phyloP scores from a whole-genome alignment of 768 basidiomycete species.

The Boletus sp. region DNA sequence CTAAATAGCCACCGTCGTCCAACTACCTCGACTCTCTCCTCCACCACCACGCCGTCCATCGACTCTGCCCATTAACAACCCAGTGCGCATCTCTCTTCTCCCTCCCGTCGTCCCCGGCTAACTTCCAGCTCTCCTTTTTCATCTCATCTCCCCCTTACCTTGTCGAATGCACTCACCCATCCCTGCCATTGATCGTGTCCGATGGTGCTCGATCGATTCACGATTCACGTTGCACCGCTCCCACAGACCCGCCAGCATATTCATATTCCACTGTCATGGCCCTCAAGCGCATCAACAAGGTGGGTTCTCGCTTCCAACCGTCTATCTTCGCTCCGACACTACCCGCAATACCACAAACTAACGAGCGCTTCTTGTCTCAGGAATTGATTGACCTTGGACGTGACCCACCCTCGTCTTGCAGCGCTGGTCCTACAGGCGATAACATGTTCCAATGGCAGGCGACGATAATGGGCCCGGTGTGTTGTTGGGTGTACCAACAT shows the following conservation, averaged over 20 bases:
- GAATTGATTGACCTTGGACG: conserved; percentile 99
- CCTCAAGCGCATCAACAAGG: conserved; percentile 99
- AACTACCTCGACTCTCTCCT: conserved; percentile 19
- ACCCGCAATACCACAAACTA: neutral
- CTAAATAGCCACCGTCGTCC: conserved; percentile 33
- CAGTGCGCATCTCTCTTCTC: conserved; percentile 8
- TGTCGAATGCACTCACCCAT: neutral
- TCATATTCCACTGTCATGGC: conserved; percentile 57
- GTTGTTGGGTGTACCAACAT: conserved; percentile 31
- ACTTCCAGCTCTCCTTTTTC: neutral
- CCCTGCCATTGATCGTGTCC: conserved; percentile 33
- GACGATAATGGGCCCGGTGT: conserved; percentile 98
- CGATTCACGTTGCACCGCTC: conserved; percentile 15
- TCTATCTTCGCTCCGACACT: conserved; percentile 5
- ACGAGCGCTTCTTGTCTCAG: conserved; percentile 39
- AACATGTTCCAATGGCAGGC: conserved; percentile 99
- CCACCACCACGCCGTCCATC: conserved; percentile 23
- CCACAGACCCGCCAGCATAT: conserved; percentile 15
- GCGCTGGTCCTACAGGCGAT: conserved; percentile 95
- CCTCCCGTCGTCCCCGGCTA: neutral
- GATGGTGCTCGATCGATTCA: conserved; percentile 35
- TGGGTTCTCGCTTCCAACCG: conserved; percentile 26
- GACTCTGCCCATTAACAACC: neutral
- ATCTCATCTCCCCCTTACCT: neutral
- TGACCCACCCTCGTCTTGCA: conserved; percentile 99